Conservation (phyloP, 2,329 filamentous ascomycete genomes). For the Cytospora piceicola region DNA sequence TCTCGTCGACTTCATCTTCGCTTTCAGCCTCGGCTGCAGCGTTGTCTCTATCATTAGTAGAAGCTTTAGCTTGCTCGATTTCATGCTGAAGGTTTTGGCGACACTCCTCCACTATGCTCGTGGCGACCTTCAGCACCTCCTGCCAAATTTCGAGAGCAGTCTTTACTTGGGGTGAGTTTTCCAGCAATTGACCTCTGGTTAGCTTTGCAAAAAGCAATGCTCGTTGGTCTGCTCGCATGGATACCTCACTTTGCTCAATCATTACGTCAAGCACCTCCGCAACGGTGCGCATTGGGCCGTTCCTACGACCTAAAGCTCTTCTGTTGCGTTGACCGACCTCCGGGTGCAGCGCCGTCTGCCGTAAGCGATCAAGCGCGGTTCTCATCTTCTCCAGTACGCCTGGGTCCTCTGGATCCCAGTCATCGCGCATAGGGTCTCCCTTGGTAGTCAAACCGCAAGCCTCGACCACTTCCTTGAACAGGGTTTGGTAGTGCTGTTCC, state of each 20-base stretch:
- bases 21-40: constrained; percentile 41
- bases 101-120: constrained; percentile 63
- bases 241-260: constrained; percentile 80
- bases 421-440: constrained; percentile 63
- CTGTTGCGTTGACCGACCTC: constrained; percentile 74
- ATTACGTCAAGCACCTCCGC: constrained; percentile 87
- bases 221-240: constrained; percentile 71
- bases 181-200: constrained; percentile 75
- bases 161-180: constrained; percentile 70
- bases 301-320: constrained; percentile 63
- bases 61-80: constrained; percentile 43
- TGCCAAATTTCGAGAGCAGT: constrained; percentile 75
- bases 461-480: constrained; percentile 76
- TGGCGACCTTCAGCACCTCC: constrained; percentile 54
- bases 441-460: constrained; percentile 66
- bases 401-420: constrained; percentile 68
- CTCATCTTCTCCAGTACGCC: constrained; percentile 72
- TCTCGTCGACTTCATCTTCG: constrained; percentile 42
- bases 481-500: constrained; percentile 80
- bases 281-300: constrained; percentile 76
- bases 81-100: constrained; percentile 63
- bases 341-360: constrained; percentile 85
- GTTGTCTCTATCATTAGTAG: constrained; percentile 30
- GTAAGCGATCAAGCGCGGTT: constrained; percentile 73
- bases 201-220: constrained; percentile 66